These are phyloP conservation scores for Ilyonectria sp. DNA, from an alignment of 2,329 filamentous ascomycete genomes.

Conservation along the genomic window DNA sequence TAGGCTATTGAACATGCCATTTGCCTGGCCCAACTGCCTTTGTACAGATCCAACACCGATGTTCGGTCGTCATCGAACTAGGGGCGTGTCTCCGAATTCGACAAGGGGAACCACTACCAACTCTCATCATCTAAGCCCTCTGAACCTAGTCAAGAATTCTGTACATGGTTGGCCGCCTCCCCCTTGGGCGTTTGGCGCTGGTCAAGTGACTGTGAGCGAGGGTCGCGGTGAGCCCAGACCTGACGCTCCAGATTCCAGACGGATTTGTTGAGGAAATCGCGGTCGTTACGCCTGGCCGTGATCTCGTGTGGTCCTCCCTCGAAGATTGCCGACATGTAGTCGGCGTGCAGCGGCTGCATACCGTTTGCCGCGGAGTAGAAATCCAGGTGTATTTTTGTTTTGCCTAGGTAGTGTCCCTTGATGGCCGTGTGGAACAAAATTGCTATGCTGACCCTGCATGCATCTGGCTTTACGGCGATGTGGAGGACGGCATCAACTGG, in stretches of 20 bases:
- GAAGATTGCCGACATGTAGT: background rate
- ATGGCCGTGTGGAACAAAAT: conserved; percentile 45
- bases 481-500: conserved; percentile 46
- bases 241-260: conserved; percentile 72
- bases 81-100: too few species aligned
- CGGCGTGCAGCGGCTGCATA: background rate
- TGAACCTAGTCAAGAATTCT: too few species aligned
- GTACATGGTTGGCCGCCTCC: too few species aligned
- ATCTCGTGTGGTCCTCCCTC: background rate
- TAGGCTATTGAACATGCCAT: too few species aligned
- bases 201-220: too few species aligned
- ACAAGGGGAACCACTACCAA: too few species aligned
- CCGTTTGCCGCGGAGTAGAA: conserved; percentile 15
- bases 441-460: conserved; percentile 19
- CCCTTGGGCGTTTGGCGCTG: too few species aligned
- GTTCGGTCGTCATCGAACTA: too few species aligned
- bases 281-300: background rate
- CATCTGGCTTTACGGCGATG: background rate
- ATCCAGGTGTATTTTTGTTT: conserved; percentile 21
- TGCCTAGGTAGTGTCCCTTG: conserved; percentile 41
- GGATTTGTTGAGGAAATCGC: background rate
- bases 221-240: conserved; percentile 55
- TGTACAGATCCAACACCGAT: too few species aligned
- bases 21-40: too few species aligned
- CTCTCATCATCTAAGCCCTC: too few species aligned